Percentiles rank a stretch among this genome's conserved stretches.
Evolutionary conservation across 2,329 filamentous ascomycete species (phyloP).

Genomic region (Stemphylium lycopersici): DNA sequence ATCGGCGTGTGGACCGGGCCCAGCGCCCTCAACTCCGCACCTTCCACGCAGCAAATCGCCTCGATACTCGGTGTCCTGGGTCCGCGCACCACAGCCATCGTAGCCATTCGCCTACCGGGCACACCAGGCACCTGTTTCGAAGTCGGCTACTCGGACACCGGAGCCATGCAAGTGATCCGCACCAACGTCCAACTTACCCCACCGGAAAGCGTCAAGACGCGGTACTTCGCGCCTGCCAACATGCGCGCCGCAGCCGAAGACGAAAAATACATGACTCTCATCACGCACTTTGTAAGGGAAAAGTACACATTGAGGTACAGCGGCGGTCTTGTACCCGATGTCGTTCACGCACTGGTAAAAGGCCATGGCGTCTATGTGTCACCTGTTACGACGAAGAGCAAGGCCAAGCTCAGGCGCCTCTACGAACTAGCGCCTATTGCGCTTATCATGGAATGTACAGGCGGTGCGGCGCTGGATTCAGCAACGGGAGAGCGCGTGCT

Average conservation of each 20-base stretch:
- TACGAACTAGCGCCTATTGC: conserved; percentile 68
- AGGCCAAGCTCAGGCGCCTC: conserved; percentile 64
- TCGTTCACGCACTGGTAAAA: conserved; percentile 65
- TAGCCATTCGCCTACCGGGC: conserved; percentile 60
- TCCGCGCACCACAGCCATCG: conserved; percentile 52
- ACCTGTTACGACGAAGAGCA: conserved; percentile 59
- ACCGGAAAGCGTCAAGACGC: conserved; percentile 50
- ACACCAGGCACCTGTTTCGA: conserved; percentile 56
- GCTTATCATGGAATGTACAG: conserved; percentile 65
- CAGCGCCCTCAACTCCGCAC: conserved; percentile 33
- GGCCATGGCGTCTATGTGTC: conserved; percentile 67
- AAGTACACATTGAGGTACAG: conserved; percentile 66
- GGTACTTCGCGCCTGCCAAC: conserved; percentile 69
- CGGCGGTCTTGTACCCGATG: conserved; percentile 66
- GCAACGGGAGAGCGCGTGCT: conserved; percentile 33
- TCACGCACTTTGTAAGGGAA: conserved; percentile 54
- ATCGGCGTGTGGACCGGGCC: conserved; percentile 60
- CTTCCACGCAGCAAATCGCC: conserved; percentile 32
- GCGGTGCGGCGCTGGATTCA: conserved; percentile 62
- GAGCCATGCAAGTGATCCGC: conserved; percentile 53
- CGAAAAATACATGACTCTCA: conserved; percentile 52
- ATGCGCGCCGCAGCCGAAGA: conserved; percentile 63
- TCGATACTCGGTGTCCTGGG: conserved; percentile 45
- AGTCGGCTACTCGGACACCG: conserved; percentile 50
- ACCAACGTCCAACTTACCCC: conserved; percentile 11